Evolutionary conservation across 2,329 filamentous ascomycete species (phyloP), one percentile per base, ranked within the genome.

Genomic region (Aspergillus bombycis): DNA sequence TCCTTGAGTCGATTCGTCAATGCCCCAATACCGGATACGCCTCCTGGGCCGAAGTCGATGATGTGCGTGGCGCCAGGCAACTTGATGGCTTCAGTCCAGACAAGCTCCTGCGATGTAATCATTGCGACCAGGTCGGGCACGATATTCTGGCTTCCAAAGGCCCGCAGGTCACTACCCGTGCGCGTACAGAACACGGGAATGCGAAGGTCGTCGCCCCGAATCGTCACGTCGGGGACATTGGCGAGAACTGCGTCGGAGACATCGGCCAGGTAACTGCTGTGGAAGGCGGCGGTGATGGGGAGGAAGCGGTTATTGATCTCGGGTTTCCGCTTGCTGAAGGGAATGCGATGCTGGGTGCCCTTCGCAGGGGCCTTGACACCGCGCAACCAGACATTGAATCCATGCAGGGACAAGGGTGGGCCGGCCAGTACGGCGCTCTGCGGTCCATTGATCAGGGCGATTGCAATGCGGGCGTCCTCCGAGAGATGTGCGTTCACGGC

Each of bases 1-100:
- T 99, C 96, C 84, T 99, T 99, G 86, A 98, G 99, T 72, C 95
- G 92, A 85, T 96, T 98, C 62, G 95, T 99, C 67, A 99, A 84
- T 52, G 96, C 92, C 74, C 96, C 96, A 26, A 99, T 89, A 67
- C 96, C 96, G 23, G 95, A 99, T 68, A 98, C 94, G 65, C 95
- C 96, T 74, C 95, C 95, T 26, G 95, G 95, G 54, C 95, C 95
- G 72, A 99, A 98, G 81, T 99, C 95, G 58, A 99, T 83, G 62
- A 99, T 92, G 77, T 99, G 95, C 4, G 94, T 97, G 21, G 95
- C 95, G 26, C 88, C 86, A 4, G 92, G 89, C 83, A 99, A 98
- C 60, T 91, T 86, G 0, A 95, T 99, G 0, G 95, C 94, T 77
- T 90, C 90, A 81, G 98, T 95, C 95, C 95, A 99, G 79, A 97